Conservation (phyloP, 1,139 yeast species). For the Arxiozyma slooffiae region DNA sequence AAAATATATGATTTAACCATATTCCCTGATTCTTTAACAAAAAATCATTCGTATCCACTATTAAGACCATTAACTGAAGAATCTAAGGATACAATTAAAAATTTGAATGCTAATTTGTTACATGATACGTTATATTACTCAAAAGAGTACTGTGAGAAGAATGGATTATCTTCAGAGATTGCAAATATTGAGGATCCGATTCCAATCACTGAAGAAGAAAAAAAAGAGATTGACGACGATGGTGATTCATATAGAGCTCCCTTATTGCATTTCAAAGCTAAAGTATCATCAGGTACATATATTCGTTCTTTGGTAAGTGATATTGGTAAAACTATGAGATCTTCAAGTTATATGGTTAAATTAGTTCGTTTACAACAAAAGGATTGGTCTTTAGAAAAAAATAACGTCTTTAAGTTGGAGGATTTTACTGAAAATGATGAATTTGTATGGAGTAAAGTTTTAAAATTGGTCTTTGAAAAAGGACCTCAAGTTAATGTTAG, state of each 20-base stretch:
- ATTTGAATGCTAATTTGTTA: slow-evolving; percentile 47
- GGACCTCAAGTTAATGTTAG: slow-evolving; percentile 34
- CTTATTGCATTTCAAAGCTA: slow-evolving; percentile 57
- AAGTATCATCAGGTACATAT: slow-evolving; percentile 92
- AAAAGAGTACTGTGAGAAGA: slow-evolving; percentile 40
- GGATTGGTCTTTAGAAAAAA: slow-evolving; percentile 63
- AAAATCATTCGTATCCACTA: slow-evolving; percentile 47
- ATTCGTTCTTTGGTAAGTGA: slow-evolving; percentile 86
- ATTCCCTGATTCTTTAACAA: slow-evolving; percentile 40
- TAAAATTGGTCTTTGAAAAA: slow-evolving; percentile 39
- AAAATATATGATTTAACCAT: slow-evolving; percentile 48
- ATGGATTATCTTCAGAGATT: slow-evolving; percentile 30
- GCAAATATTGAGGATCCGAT: slow-evolving; percentile 33
- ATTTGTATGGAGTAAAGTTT: slow-evolving; percentile 56
- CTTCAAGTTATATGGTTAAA: slow-evolving; percentile 84
- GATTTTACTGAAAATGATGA: slow-evolving; percentile 52
- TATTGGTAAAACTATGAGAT: slow-evolving; percentile 68
- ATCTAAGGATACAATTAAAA: slow-evolving; percentile 43
- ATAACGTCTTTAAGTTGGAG: slow-evolving; percentile 54
- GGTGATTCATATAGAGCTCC: slow-evolving; percentile 44
- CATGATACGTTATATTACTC: slow-evolving; percentile 56
- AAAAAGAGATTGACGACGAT: slow-evolving; percentile 20
- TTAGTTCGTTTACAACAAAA: slow-evolving; percentile 68
- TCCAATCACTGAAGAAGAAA: slow-evolving; percentile 27
- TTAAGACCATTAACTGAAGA: slow-evolving; percentile 36